Evolutionary conservation across 306 rosid genomes (phyloP), one percentile per base, ranked within the genome.

Genomic region (Cicer cuneatum): DNA sequence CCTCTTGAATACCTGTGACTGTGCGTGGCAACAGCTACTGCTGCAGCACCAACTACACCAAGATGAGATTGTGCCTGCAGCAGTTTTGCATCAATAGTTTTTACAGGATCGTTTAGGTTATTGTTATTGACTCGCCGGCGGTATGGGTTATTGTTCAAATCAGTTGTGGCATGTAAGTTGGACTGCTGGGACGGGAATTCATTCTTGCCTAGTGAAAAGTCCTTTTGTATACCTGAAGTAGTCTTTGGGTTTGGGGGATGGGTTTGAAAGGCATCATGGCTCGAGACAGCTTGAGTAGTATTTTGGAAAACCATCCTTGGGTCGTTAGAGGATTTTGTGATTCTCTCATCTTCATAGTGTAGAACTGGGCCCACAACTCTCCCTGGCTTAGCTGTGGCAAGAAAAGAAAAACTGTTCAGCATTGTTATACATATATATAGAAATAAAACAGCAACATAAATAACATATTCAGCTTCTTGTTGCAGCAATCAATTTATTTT

Each of bases 281-380:
- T 73, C 18, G 85, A 76, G 42, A 78, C 40, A 5, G 72, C 78
- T 46, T 70, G 90, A 67, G 83, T 65, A 69, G 75, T 7, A 16
- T 67, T 85, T 82, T 79, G 83, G 64, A 75, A 79, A 35, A 83
- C 66, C 1, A 61, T 64, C 78, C 85, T 86, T 10, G 85, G 79
- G 52, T 80, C 83, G 21, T 72, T 72, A 7, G 45, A 47, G 38
- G 80, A 79, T 74, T 80, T 83, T 41, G 60, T 45, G 76, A 45
- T 82, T 82, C 89, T 81, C 59, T 69, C 79, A 43, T 83, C 72
- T 69, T 86, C 87, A 47, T 74, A 82, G 10, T 86, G 89, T 21
- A 77, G 77, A 63, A 85, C 83, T 5, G 91, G 90, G 46, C 97
- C 92, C 13, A 78, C 76, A 53, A 85, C 87, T 86, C 92, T 85